Conservation (phyloP, 2,329 filamentous ascomycete species). For the Gaeumannomyces sp. region DNA sequence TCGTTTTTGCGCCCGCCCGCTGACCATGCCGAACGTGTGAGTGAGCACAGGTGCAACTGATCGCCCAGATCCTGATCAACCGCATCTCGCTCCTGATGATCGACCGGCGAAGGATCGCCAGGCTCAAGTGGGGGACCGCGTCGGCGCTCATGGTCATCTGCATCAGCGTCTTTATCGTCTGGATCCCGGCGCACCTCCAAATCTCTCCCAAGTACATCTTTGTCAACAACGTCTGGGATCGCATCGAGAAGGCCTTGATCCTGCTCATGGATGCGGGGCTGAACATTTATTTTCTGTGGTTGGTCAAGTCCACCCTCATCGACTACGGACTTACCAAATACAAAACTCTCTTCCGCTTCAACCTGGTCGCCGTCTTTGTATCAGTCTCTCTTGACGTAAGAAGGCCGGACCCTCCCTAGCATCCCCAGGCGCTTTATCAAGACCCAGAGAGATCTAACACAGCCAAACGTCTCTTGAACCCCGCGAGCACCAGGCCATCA, state of each 20-base stretch:
- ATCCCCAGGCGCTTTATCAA: too few relatives aligned
- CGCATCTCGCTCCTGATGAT: conserved; percentile 39
- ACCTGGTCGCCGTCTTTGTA: conserved; percentile 37
- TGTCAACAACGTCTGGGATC: conserved; percentile 44
- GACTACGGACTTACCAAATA: conserved; percentile 40
- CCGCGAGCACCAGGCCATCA: too few relatives aligned
- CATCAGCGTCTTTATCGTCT: conserved; percentile 42
- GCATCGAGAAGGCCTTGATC: conserved; percentile 41
- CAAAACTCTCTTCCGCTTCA: conserved; percentile 39
- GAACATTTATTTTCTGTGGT: conserved; percentile 41
- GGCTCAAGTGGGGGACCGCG: conserved; percentile 34
- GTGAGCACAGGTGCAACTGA: conserved; percentile 30
- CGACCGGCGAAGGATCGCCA: conserved; percentile 26
- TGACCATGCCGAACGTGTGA: conserved; percentile 16
- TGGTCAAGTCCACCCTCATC: conserved; percentile 37
- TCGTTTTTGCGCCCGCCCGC: too few relatives aligned
- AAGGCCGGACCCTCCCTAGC: too few relatives aligned
- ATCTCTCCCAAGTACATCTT: conserved; percentile 29
- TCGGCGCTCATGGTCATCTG: conserved; percentile 38
- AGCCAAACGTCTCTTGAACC: too few relatives aligned
- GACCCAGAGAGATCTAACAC: too few relatives aligned
- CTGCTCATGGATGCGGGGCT: conserved; percentile 36
- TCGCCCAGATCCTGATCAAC: conserved; percentile 47
- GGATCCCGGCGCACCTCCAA: conserved; percentile 43
- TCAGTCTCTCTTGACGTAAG: conserved; percentile 36